These are phyloP conservation scores for Panus rudis DNA, from an alignment of 768 basidiomycete species.

Conservation along the genomic window DNA sequence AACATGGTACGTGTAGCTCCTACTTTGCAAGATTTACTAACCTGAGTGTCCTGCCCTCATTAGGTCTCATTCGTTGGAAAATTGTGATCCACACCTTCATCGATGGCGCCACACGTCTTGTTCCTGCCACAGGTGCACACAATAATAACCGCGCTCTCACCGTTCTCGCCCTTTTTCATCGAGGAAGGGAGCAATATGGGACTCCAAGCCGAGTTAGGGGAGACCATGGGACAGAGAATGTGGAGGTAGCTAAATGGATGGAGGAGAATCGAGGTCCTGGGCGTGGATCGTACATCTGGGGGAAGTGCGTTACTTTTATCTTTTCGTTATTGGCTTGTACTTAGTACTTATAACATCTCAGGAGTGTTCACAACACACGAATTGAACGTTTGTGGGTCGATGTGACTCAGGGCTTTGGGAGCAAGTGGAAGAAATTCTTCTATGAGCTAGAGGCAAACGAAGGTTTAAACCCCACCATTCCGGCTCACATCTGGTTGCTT, in stretches of 20 bases:
- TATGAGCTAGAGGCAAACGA: constrained; percentile 32
- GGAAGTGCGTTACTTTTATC: constrained; percentile 14
- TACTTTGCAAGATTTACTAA: too few species aligned
- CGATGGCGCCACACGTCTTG: constrained; percentile 21
- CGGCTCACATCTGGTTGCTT: constrained; percentile 33
- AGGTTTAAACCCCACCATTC: constrained; percentile 19
- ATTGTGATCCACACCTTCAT: constrained; percentile 25
- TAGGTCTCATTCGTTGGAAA: constrained; percentile 22
- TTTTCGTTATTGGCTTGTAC: not conserved
- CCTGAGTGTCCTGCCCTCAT: not conserved
- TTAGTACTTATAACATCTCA: constrained; percentile 8
- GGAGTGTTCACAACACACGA: constrained; percentile 34
- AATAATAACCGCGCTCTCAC: constrained; percentile 25
- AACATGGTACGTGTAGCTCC: constrained; percentile 3
- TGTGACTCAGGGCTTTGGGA: constrained; percentile 27
- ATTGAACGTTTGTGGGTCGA: constrained; percentile 36
- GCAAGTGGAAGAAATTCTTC: constrained; percentile 42
- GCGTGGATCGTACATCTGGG: constrained; percentile 25
- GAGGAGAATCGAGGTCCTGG: constrained; percentile 12
- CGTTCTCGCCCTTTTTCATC: constrained; percentile 14
- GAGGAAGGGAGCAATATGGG: constrained; percentile 11
- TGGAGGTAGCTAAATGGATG: constrained; percentile 19
- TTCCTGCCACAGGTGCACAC: constrained; percentile 17
- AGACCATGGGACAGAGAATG: constrained; percentile 26
- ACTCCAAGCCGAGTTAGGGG: constrained; percentile 20